Base-by-base conservation (phyloP, 352 stramenopile species). In the Globisporangium rhizosaccharum region DNA sequence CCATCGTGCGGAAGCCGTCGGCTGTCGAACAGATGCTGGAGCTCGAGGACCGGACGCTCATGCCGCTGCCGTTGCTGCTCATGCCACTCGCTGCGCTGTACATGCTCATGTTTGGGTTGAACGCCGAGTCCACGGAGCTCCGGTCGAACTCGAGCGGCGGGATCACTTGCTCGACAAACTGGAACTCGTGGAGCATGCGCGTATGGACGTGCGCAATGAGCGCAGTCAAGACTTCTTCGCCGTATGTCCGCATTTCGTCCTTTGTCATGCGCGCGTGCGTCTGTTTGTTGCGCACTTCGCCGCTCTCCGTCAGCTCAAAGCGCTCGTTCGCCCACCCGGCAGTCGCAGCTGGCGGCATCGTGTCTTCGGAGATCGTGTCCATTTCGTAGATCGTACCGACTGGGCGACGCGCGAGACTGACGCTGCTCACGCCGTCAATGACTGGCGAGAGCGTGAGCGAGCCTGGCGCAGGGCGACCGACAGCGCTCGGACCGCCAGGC, bases 1-100 rank as follows among this genome's bases (percentile, higher is more conserved):
- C 68, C 82, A 92, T 92, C 62, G 83, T 90, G 15, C 82, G 79
- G 64, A 92, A 92, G 0, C 82, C 82, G 57, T 92, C 82, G 42
- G 78, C 82, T 0, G 82, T 92, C 7, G 82, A 92, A 67, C 82
- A 90, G 54, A 92, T 92, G 56, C 74, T 87, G n/a, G 79, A 89
- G 46, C 79, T 90, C 46, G 77, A 87, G 15, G 77, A 88, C 2
- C 79, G 71, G n/a, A 88, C 76, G 25, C 52, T 60, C 39, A 50
- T 62, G 53, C 68, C 78, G 28, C 58, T 62, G 26, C 53, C 66
- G 36, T 59, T 67, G 52, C 33, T 37, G n/a, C 57, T 63, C 47
- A 56, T 51, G 53, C 68, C 78, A 23, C 58, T 59, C 25, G 51
- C 64, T 23, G 59, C 65, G 51, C 68, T 66, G 28, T 63, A 48